These are phyloP conservation scores for Fusarium marasasianum DNA, from an alignment of 2,329 filamentous ascomycete species.

Conservation along the genomic window DNA sequence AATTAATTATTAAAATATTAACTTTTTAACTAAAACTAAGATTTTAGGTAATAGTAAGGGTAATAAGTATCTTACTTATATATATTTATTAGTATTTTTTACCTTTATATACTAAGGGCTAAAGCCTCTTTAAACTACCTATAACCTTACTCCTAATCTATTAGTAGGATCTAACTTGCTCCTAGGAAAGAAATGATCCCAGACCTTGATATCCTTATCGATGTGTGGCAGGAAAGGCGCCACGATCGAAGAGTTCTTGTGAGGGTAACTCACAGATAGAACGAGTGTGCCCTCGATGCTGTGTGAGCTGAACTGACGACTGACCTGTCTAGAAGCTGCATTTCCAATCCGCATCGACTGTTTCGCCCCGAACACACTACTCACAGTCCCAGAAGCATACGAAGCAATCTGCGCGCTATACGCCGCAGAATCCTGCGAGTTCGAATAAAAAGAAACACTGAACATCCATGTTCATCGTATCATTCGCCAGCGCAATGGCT, in stretches of 20 bases:
- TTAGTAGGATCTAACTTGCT: not conserved
- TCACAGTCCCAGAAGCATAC: not conserved
- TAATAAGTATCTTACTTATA: too few species aligned
- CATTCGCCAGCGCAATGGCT: slow-evolving; percentile 9
- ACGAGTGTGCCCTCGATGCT: slow-evolving; percentile 18
- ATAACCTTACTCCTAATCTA: too few species aligned
- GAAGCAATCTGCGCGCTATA: not conserved
- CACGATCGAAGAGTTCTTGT: slow-evolving; percentile 27
- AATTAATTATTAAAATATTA: too few species aligned
- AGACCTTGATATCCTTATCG: slow-evolving; percentile 29
- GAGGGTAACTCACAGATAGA: slow-evolving; percentile 15
- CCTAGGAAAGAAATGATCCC: slow-evolving; percentile 7
- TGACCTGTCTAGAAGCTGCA: not conserved
- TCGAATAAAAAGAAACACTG: slow-evolving; percentile 8
- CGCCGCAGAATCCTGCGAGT: not conserved
- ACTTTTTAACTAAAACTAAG: too few species aligned
- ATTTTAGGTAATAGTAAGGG: too few species aligned
- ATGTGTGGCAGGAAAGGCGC: slow-evolving; percentile 22
- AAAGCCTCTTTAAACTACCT: too few species aligned
- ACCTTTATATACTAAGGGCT: too few species aligned
- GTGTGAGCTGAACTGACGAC: not conserved
- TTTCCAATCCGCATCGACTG: not conserved
- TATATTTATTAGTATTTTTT: too few species aligned
- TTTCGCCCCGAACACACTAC: not conserved
- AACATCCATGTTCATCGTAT: slow-evolving; percentile 30